phyloP scores from a whole-genome alignment of 805 yeast species.

The Metschnikowia reukaufii region DNA sequence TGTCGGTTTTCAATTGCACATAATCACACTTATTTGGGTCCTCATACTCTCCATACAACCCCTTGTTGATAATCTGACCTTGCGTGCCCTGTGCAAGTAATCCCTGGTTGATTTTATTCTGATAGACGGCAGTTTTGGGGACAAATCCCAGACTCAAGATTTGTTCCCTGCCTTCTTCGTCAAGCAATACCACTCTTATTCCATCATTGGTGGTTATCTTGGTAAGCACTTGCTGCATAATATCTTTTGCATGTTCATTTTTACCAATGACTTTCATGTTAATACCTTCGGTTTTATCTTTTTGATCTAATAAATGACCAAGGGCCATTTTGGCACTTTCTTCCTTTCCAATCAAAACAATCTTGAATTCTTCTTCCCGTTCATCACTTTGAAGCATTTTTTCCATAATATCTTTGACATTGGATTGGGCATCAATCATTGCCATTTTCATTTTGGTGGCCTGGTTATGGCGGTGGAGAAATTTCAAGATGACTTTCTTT shows the following conservation, averaged over 20 bases:
- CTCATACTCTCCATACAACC: not conserved
- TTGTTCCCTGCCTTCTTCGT: not conserved
- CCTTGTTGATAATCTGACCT: not conserved
- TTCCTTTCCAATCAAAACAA: slow-evolving; percentile 1
- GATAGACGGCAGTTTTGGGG: not conserved
- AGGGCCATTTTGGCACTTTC: not conserved
- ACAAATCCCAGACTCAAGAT: not conserved
- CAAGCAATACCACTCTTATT: not conserved
- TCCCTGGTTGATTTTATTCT: not conserved
- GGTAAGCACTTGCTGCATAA: not conserved
- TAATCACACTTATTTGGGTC: not conserved
- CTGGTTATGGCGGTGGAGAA: not conserved
- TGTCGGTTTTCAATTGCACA: not conserved
- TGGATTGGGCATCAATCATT: not conserved
- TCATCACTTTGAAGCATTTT: not conserved
- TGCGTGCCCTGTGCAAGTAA: not conserved
- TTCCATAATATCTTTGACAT: not conserved
- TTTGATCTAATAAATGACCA: not conserved
- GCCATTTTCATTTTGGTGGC: not conserved
- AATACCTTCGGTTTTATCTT: not conserved
- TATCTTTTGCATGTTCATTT: not conserved
- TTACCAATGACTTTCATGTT: not conserved
- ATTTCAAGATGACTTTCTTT: not conserved
- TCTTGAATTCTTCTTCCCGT: not conserved
- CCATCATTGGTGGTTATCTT: not conserved